Evolutionary conservation across 768 basidiomycete genomes (phyloP), one percentile per base, ranked within the genome.

Genomic region (Agrocybe pediades): DNA sequence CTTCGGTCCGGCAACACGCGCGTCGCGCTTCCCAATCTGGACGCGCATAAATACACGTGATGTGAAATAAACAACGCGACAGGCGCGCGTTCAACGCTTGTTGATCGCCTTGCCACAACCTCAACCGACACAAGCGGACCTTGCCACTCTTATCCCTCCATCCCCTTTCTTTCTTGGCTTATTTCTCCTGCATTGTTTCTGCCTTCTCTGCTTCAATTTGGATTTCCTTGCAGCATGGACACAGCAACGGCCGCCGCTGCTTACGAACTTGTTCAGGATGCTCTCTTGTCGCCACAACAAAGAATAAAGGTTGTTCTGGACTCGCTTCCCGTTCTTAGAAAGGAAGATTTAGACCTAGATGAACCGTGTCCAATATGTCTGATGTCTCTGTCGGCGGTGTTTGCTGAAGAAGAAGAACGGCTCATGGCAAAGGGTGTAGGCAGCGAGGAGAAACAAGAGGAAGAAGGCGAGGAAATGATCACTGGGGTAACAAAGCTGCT

Each of bases 321-420:
- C n/a, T 57, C 66, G 23, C 71, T 86, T 15, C 82, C 84, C 2
- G 59, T 68, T 2, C 68, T 85, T 17, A 51, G 63, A 3, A 62
- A 70, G 49, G 65, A 74, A 24, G 65, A 71, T 2, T 65, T 83
- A 21, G 72, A 75, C 44, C 59, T 71, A 21, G 76, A 82, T 21
- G 86, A 87, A 49, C 70, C 74, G 20, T 90, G 88, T 62, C 82
- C 86, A 1, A 87, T 90, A 57, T 90, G 55, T 33, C 21, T 56
- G 2, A 51, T 56, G 87, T 65, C 74, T 86, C 86, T 88, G 53
- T 68, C 72, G 13, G 49, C 69, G 1, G 68, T 85, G 21, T 65
- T 83, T 41, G 62, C 68, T n/a, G 70, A 71, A 44, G 58, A 60
- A 19, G 65, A 61, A n/a, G 47, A 41, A 40, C 23, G 19, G 40